Conservation (phyloP, 768 basidiomycete genomes). For the Fibroporia radiculosa region DNA sequence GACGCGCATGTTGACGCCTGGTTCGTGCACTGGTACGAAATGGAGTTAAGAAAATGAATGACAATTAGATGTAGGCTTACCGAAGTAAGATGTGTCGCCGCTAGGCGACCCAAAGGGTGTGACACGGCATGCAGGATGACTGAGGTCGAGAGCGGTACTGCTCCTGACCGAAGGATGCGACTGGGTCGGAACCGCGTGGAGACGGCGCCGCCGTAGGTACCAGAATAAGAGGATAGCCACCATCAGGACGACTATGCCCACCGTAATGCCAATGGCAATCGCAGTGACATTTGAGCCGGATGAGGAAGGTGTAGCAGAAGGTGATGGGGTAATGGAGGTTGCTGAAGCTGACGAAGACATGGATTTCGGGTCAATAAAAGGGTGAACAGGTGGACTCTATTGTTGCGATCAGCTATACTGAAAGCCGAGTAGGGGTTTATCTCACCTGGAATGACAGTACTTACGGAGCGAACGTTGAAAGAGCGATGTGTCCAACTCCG, state of each 20-base stretch:
- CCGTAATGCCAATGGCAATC: slow-evolving; percentile 10
- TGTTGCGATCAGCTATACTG: too few species aligned
- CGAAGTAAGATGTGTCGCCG: slow-evolving; percentile 8
- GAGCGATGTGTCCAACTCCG: too few species aligned
- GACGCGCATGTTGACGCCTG: slow-evolving; percentile 52
- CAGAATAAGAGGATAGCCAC: slow-evolving; percentile 7
- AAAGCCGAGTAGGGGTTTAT: too few species aligned
- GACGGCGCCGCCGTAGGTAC: slow-evolving; percentile 6
- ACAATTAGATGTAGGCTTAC: slow-evolving; percentile 6
- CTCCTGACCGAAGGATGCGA: background rate
- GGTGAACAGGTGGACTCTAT: too few species aligned
- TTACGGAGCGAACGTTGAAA: too few species aligned
- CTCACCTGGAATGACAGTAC: too few species aligned
- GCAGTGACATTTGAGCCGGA: slow-evolving; percentile 4
- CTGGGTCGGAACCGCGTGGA: background rate
- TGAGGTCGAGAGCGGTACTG: slow-evolving; percentile 9
- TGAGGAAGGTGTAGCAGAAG: background rate
- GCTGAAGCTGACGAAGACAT: background rate
- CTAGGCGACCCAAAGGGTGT: slow-evolving; percentile 13
- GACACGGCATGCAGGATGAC: slow-evolving; percentile 14
- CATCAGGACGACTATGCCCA: slow-evolving; percentile 8
- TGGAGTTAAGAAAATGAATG: too few species aligned
- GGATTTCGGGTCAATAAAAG: too few species aligned
- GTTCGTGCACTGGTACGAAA: slow-evolving; percentile 34
- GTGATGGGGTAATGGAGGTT: background rate